Base-by-base conservation (phyloP, 1,284 basidiomycete genomes). In the Ganoderma resinaceum region DNA sequence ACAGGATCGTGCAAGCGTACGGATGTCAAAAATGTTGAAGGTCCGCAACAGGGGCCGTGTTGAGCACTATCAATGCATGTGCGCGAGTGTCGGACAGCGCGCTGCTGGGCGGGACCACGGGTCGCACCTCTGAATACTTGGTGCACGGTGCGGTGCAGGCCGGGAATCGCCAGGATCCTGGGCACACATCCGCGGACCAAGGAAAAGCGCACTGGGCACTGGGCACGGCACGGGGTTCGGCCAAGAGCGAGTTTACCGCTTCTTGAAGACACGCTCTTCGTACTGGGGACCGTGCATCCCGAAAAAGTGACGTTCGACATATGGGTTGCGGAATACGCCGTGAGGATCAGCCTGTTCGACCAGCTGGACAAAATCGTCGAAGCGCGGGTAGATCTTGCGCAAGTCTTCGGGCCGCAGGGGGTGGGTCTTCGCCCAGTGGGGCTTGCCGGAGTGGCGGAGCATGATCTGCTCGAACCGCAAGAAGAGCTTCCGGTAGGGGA, bases 341-440 rank as follows among this genome's bases (percentile, higher is more conserved):
- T 86, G 77, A 0, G 96, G 95, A 82, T 99, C 97, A 43, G 94
- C 91, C 14, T 85, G 79, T 55, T 89, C 78, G 52, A 97, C 80
- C 37, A 97, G 88, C 20, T 80, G 77, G 33, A 91, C 81, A 81
- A 96, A 99, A 72, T 95, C 91, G 73, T 90, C 87, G 80, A 97
- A 96, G 67, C 87, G 88, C 37, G 96, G 94, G 80, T 98, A 99
- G 33, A 94, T 82, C 69, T 78, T 77, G 66, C 87, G 86, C 66
- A 98, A 85, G 58, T 85, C 83, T 55, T 86, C 85, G 0, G 94
- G 94, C 57, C 86, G 85, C 63, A 96, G 86, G 29, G 83, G 82
- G 79, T 99, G 97, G 29, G 95, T 89, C 82, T 99, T 99, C 0
- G 97, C 98, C 97, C 97, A 99, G 83, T 99, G 97, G 3, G 97